phyloP scores from a whole-genome alignment of 768 basidiomycete species.

The Mrakia hoshinonis region DNA sequence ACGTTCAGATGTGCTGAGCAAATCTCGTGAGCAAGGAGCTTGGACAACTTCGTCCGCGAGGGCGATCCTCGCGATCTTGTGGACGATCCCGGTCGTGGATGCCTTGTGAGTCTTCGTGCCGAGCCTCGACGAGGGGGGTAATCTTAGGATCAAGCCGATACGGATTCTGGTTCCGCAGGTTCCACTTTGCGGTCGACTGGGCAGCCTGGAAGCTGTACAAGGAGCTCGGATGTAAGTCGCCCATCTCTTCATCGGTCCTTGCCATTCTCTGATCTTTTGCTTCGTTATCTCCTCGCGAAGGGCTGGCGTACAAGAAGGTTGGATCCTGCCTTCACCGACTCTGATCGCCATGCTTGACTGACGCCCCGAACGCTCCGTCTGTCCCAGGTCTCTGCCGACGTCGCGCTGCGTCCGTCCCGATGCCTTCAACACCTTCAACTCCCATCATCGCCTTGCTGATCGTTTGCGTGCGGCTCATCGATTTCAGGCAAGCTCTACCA shows the following conservation, averaged over 20 bases:
- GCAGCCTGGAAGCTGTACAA: conserved; percentile 8
- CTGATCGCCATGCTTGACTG: no score
- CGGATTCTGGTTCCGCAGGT: no score
- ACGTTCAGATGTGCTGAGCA: background rate
- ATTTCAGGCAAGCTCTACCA: background rate
- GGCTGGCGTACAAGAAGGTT: conserved; percentile 1
- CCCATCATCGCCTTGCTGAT: background rate
- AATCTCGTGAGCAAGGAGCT: background rate
- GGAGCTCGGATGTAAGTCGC: background rate
- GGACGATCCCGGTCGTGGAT: background rate
- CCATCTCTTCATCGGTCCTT: background rate
- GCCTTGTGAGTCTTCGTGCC: background rate
- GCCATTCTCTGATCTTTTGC: background rate
- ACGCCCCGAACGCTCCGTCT: no score
- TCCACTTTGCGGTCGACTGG: background rate
- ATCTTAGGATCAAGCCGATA: no score
- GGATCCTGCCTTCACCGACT: background rate
- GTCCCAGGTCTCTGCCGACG: background rate
- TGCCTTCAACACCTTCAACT: background rate
- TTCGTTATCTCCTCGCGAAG: background rate
- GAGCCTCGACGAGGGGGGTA: no score
- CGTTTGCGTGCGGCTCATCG: background rate
- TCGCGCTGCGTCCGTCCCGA: background rate
- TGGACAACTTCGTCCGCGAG: background rate
- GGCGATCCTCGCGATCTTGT: background rate